Conservation (phyloP, 108 stramenopile genomes). For the Cylindrotheca fusiformis region DNA sequence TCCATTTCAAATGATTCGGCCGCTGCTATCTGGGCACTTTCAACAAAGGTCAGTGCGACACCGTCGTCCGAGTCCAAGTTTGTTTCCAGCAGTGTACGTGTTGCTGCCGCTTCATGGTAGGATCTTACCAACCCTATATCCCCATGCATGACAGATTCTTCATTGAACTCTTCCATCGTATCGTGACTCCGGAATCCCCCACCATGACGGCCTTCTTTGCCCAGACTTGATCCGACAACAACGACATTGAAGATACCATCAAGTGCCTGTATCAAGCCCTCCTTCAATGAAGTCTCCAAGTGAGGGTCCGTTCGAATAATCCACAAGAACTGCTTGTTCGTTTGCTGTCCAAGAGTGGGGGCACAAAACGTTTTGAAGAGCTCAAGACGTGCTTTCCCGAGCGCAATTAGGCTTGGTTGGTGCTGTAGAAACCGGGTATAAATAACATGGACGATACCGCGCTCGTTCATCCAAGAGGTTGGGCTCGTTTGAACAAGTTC, state of each 20-base stretch:
- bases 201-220: background rate
- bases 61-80: background rate
- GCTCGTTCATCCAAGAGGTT: background rate
- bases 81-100: background rate
- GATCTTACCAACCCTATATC: background rate
- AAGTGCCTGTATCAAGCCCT: background rate
- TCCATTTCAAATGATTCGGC: background rate
- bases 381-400: slow-evolving; percentile 45
- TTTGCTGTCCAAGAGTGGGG: slow-evolving; percentile 36
- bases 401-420: slow-evolving; percentile 37
- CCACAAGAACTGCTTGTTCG: slow-evolving; percentile 44
- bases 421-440: slow-evolving; percentile 44
- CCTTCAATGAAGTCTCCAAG: background rate
- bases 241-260: background rate
- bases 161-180: background rate
- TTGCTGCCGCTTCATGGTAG: background rate
- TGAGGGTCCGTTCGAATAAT: slow-evolving; percentile 50
- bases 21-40: background rate
- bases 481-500: background rate
- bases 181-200: background rate
- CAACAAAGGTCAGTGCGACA: background rate
- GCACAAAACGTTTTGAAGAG: slow-evolving; percentile 49
- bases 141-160: background rate
- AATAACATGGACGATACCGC: background rate
- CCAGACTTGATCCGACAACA: background rate